Conservation (phyloP, 1,284 basidiomycete species). For the Uromyces viciae-fabae region DNA sequence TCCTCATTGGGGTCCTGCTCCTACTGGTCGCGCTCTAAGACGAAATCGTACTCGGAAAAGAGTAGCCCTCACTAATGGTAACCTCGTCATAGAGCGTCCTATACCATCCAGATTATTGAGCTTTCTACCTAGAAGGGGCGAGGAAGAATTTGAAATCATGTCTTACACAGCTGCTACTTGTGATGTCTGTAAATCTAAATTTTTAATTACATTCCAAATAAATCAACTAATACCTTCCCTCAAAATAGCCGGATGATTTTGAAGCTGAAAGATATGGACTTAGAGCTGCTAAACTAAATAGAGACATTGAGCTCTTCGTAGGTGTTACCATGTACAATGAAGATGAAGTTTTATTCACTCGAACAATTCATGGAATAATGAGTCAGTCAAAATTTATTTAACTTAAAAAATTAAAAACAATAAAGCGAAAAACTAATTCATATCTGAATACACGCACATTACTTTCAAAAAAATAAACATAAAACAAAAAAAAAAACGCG, state of each 20-base stretch:
- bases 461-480: constrained; percentile 64
- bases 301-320: constrained; percentile 87
- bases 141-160: constrained; percentile 77
- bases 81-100: constrained; percentile 75
- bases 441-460: too few species aligned
- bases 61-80: constrained; percentile 66
- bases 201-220: too few species aligned
- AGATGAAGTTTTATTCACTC: constrained; percentile 85
- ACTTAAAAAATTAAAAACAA: background rate
- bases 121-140: constrained; percentile 72
- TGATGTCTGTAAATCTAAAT: constrained; percentile 58
- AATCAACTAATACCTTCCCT: background rate
- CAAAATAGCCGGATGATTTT: constrained; percentile 72
- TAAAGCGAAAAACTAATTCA: background rate
- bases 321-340: constrained; percentile 97
- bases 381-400: constrained; percentile 50
- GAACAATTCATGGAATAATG: constrained; percentile 96
- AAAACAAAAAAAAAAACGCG: constrained; percentile 52
- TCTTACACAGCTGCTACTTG: constrained; percentile 81
- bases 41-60: constrained; percentile 59
- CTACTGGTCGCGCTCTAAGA: constrained; percentile 69
- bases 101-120: constrained; percentile 73
- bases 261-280: constrained; percentile 75
- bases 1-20: constrained; percentile 77
- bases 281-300: constrained; percentile 72